Percentiles rank a stretch among this genome's conserved stretches.
Conservation (phyloP, 495 filamentous ascomycete genomes). For the Aspergillus cristatus region DNA sequence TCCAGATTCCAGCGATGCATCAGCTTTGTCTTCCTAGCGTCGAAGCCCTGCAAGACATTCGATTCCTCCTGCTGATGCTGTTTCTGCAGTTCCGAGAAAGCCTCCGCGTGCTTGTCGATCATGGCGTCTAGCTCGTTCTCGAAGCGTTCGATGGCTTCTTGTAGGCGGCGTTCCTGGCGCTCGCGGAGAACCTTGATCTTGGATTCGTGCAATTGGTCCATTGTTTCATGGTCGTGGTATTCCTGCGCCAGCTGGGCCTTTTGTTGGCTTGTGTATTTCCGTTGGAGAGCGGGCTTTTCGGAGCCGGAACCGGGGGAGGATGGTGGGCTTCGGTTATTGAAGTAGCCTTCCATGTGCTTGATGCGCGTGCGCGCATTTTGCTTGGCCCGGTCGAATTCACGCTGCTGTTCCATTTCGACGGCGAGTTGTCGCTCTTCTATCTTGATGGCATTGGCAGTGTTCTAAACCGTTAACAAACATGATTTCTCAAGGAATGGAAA, state of each 20-base stretch:
- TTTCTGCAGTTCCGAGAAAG: slow-evolving; percentile 45
- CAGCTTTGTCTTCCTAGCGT: slow-evolving; percentile 41
- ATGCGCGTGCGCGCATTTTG: slow-evolving; percentile 58
- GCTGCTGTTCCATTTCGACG: slow-evolving; percentile 57
- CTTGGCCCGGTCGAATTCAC: slow-evolving; percentile 46
- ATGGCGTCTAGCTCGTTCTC: slow-evolving; percentile 51
- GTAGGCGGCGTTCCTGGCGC: slow-evolving; percentile 59
- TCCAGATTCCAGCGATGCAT: slow-evolving; percentile 52
- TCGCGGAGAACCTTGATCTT: slow-evolving; percentile 76
- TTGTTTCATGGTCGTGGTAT: slow-evolving; percentile 56
- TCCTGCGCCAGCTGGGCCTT: slow-evolving; percentile 58
- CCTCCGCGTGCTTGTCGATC: slow-evolving; percentile 39
- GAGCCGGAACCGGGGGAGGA: slow-evolving; percentile 23
- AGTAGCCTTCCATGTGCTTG: slow-evolving; percentile 73
- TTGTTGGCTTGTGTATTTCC: slow-evolving; percentile 29
- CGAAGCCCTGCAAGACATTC: slow-evolving; percentile 35
- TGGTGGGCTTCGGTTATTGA: slow-evolving; percentile 45
- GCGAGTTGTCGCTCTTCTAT: slow-evolving; percentile 67
- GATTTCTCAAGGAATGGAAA: slow-evolving; percentile 29
- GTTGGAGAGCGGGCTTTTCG: slow-evolving; percentile 11
- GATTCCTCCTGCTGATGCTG: slow-evolving; percentile 46
- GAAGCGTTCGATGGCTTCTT: slow-evolving; percentile 57
- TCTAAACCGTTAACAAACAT: slow-evolving; percentile 35
- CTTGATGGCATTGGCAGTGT: slow-evolving; percentile 40
- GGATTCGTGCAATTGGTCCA: slow-evolving; percentile 60